Conservation (phyloP, 106 monocot genomes). For the Apostasia ramifera region DNA sequence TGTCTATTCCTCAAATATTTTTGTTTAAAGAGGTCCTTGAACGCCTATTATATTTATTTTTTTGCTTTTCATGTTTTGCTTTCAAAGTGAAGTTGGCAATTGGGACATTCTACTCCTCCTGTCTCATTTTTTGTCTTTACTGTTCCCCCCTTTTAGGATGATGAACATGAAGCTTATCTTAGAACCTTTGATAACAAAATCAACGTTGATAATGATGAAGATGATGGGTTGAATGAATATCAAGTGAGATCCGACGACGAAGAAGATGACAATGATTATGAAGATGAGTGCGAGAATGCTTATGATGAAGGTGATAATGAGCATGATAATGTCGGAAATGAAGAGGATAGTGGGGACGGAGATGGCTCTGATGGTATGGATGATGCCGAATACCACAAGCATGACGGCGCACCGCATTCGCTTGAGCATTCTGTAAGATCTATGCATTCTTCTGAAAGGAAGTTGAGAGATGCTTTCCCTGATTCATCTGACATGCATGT, state of each 20-base stretch:
- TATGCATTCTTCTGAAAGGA: background rate
- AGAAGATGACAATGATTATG: background rate
- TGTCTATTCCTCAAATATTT: background rate
- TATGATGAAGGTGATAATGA: constrained; percentile 2
- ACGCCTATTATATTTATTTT: background rate
- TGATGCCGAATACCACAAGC: background rate
- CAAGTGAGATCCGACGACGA: background rate
- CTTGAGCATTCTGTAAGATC: background rate
- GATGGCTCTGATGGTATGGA: background rate
- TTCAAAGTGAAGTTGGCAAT: background rate
- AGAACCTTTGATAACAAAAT: constrained; percentile 19
- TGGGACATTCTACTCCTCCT: background rate
- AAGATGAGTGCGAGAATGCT: background rate
- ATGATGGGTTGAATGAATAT: background rate
- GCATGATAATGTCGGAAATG: constrained; percentile 8
- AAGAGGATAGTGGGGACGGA: background rate
- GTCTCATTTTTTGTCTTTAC: background rate
- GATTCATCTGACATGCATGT: constrained; percentile 3
- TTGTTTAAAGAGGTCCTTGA: background rate
- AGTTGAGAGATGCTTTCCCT: too few species aligned
- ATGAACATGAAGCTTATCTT: constrained; percentile 51
- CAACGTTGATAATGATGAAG: background rate
- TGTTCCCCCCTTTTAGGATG: constrained; percentile 25
- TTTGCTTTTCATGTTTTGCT: too few species aligned
- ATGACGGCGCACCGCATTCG: background rate